Percentiles rank a stretch among this genome's conserved stretches.
phyloP scores from a whole-genome alignment of 1,284 basidiomycete species.

The Quambalaria eucalypti region DNA sequence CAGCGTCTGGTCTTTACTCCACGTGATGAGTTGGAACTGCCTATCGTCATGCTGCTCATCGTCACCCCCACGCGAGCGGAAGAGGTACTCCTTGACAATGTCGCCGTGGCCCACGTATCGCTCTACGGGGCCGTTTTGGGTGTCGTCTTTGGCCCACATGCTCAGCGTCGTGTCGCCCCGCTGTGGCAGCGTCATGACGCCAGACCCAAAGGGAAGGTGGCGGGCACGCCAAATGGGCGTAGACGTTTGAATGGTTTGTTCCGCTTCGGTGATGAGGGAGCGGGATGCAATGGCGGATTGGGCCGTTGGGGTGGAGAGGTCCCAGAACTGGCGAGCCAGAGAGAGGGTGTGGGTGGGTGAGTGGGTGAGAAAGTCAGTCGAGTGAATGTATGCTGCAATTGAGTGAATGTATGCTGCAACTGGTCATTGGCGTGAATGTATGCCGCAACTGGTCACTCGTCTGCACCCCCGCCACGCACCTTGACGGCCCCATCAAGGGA shows the following conservation, averaged over 20 bases:
- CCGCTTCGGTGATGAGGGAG: slow-evolving; percentile 36
- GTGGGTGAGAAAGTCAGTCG: no score
- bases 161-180: slow-evolving; percentile 73
- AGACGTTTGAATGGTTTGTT: slow-evolving; percentile 59
- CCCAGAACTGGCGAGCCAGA: no score
- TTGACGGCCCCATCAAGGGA: slow-evolving; percentile 45
- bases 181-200: slow-evolving; percentile 81
- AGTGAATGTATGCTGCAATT: no score
- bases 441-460: no score
- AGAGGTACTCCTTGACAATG: slow-evolving; percentile 96
- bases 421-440: no score
- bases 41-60: slow-evolving; percentile 41
- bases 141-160: slow-evolving; percentile 62
- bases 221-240: slow-evolving; percentile 93
- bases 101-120: slow-evolving; percentile 81
- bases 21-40: slow-evolving; percentile 65
- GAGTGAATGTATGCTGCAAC: no score
- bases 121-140: slow-evolving; percentile 55
- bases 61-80: slow-evolving; percentile 60
- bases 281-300: slow-evolving; percentile 31
- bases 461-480: no score
- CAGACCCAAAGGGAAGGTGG: slow-evolving; percentile 81
- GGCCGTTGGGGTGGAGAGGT: slow-evolving; percentile 21
- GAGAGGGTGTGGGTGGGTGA: no score
- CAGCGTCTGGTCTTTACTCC: slow-evolving; percentile 88